Base-by-base conservation (phyloP, 768 basidiomycete genomes). In the Candolleomyces eurysporus region DNA sequence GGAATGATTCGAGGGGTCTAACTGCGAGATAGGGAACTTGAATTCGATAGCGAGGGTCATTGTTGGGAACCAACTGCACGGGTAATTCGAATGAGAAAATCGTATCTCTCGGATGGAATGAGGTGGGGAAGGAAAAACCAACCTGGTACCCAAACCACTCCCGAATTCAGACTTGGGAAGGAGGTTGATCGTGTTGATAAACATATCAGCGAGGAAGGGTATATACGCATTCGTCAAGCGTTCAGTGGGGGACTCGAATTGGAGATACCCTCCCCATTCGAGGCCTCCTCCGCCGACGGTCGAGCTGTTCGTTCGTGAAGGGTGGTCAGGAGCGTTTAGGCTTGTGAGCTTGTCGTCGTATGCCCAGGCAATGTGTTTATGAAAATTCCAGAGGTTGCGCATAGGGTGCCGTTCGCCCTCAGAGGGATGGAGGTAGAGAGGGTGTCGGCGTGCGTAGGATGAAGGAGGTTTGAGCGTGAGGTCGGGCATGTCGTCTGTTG, bases 41-140 rank as follows among this genome's bases (percentile, higher is more conserved):
- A 87, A 90, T 63, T 89, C 86, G 22, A 90, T 63, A 0, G 82
- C 74, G 61, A 89, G 74, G 0, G 79, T 77, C 73, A 90, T 76
- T 0, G 89, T 90, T 14, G 87, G 85, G 66, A 75, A 84, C 88
- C 87, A 88, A 43, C 84, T n/a, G n/a, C n/a, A n/a, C n/a, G n/a
- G n/a, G n/a, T n/a, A n/a, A n/a, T n/a, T n/a, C n/a, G n/a, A n/a
- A n/a, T n/a, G n/a, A n/a, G n/a, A n/a, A n/a, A n/a, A n/a, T n/a
- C n/a, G n/a, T n/a, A n/a, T n/a, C n/a, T n/a, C n/a, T n/a, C n/a
- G n/a, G 36, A n/a, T 43, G n/a, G 42, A n/a, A 39, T 8, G n/a
- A 42, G 43, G 57, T 21, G 51, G 30, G 50, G 32, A 36, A 6
- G 36, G 36, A 11, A 36, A 36, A 11, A 55, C 48, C 22, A 59